Evolutionary conservation across 1,284 basidiomycete genomes (phyloP).

Genomic region (Ganoderma lucidum): DNA sequence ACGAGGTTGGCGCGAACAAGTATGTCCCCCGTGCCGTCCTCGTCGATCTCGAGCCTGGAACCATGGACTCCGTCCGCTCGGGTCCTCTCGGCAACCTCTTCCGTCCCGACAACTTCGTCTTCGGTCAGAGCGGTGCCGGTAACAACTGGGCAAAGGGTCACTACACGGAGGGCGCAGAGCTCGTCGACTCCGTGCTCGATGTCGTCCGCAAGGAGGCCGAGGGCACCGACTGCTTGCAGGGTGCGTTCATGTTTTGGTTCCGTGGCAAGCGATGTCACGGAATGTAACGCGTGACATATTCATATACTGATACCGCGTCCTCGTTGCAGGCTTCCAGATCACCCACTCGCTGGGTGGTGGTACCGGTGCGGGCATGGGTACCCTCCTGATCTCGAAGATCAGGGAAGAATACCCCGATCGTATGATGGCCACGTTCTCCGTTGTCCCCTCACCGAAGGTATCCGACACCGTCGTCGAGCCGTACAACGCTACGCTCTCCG

Average conservation of each 20-base stretch:
- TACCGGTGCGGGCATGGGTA: constrained; percentile 94
- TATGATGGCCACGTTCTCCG: constrained; percentile 98
- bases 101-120: constrained; percentile 96
- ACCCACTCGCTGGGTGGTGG: constrained; percentile 98
- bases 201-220: constrained; percentile 92
- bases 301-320: constrained; percentile 22
- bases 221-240: constrained; percentile 93
- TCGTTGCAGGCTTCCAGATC: constrained; percentile 86
- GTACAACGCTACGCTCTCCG: constrained; percentile 95
- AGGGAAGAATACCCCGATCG: constrained; percentile 95
- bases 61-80: constrained; percentile 94
- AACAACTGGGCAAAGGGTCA: constrained; percentile 98
- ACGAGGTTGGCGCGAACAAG: constrained; percentile 90
- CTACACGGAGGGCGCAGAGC: constrained; percentile 95
- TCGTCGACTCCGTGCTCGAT: constrained; percentile 93
- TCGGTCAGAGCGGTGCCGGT: constrained; percentile 90
- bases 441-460: constrained; percentile 95
- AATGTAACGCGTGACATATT: constrained; percentile 26
- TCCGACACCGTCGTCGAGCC: constrained; percentile 99
- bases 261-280: constrained; percentile 27
- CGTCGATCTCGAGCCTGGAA: constrained; percentile 95
- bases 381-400: constrained; percentile 90
- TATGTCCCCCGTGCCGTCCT: constrained; percentile 97
- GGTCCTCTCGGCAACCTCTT: constrained; percentile 88
- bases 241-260: constrained; percentile 46